phyloP scores from a whole-genome alignment of 1,284 basidiomycete genomes.

The Trichosporon inkin region DNA sequence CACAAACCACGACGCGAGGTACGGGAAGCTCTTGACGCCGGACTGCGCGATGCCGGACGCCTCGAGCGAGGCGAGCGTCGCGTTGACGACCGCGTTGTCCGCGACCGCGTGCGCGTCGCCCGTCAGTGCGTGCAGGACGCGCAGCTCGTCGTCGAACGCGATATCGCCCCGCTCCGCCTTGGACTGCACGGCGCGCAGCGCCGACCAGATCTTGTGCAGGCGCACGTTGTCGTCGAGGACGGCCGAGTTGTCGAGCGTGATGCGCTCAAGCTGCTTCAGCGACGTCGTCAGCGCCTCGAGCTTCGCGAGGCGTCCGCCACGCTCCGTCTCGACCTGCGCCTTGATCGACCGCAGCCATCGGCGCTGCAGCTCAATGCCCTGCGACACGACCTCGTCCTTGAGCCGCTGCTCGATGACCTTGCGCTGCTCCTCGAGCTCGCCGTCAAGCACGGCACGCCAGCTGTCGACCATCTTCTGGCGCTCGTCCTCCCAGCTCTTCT shows the following conservation, averaged over 20 bases:
- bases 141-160: slow-evolving; percentile 82
- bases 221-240: slow-evolving; percentile 86
- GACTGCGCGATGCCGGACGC: slow-evolving; percentile 68
- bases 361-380: slow-evolving; percentile 94
- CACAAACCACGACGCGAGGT: slow-evolving; percentile 85
- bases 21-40: slow-evolving; percentile 84
- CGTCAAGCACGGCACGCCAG: slow-evolving; percentile 81
- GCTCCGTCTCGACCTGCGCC: slow-evolving; percentile 91
- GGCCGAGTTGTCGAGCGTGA: slow-evolving; percentile 83
- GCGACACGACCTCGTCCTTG: slow-evolving; percentile 89
- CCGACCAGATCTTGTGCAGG: slow-evolving; percentile 59
- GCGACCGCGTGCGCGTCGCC: slow-evolving; percentile 42
- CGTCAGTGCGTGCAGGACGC: slow-evolving; percentile 64
- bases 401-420: slow-evolving; percentile 90
- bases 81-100: slow-evolving; percentile 55
- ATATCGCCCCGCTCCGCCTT: slow-evolving; percentile 57
- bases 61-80: slow-evolving; percentile 70
- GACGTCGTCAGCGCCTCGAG: slow-evolving; percentile 87
- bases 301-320: slow-evolving; percentile 89
- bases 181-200: slow-evolving; percentile 53
- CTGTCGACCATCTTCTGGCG: slow-evolving; percentile 66
- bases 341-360: slow-evolving; percentile 96
- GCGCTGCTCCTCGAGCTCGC: slow-evolving; percentile 81
- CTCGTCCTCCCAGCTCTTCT: slow-evolving; percentile 76
- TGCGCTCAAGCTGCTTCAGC: slow-evolving; percentile 82